Conservation (phyloP, 176 grass and related monocot genomes). For the Sorghum bicolor region Sorghum_bicolor_NCBIv3 NC_012873.2:55300501-55301000, state of each 20-base stretch:
- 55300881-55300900: conserved; percentile 83
- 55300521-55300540: conserved; percentile 47
- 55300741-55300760: conserved; percentile 19
- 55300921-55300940: conserved; percentile 59
- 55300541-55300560: neutral
- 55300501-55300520: conserved; percentile 75
- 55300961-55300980: conserved; percentile 75
- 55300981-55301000: conserved; percentile 71
- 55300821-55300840: conserved; percentile 83
- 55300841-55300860: conserved; percentile 62
- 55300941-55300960: conserved; percentile 54
- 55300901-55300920: conserved; percentile 61
- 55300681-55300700: conserved; percentile 77
- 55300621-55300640: conserved; percentile 97
- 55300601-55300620: conserved; percentile 71
- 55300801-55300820: conserved; percentile 49
- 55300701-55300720: conserved; percentile 62
- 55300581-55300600: conserved; percentile 80
- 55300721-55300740: conserved; percentile 31
- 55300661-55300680: conserved; percentile 59
- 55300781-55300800: conserved; percentile 28
- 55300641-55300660: conserved; percentile 68
- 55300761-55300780: neutral
- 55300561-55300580: conserved; percentile 36
- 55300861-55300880: conserved; percentile 77